These are phyloP conservation scores for Termitomyces sp. DNA, from an alignment of 768 basidiomycete species.

Conservation along the genomic window DNA sequence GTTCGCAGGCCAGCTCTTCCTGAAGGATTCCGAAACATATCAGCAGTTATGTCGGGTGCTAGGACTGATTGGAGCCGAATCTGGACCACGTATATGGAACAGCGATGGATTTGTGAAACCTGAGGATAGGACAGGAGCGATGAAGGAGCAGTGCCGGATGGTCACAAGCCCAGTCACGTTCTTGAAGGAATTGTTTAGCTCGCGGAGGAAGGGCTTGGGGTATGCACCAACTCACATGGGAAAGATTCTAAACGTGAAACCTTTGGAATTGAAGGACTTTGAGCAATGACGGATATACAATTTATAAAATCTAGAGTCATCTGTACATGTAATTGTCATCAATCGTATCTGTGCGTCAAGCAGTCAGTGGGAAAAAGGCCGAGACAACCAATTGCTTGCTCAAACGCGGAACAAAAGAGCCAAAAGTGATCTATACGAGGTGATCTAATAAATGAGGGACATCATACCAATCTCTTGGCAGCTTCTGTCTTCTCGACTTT, in stretches of 20 bases:
- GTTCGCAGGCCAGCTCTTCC: conserved; percentile 41
- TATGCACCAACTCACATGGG: conserved; percentile 36
- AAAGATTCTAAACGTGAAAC: conserved; percentile 26
- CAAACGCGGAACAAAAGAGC: background rate
- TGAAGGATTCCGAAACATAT: conserved; percentile 28
- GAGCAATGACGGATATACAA: background rate
- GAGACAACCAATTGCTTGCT: background rate
- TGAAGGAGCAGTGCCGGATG: conserved; percentile 21
- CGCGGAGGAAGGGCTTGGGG: conserved; percentile 33
- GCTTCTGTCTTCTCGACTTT: conserved; percentile 11
- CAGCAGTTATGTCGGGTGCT: conserved; percentile 29
- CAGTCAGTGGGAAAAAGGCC: background rate
- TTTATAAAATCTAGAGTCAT: background rate
- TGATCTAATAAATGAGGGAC: background rate
- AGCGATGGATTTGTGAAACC: conserved; percentile 28
- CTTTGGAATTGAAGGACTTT: conserved; percentile 24
- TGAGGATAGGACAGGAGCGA: conserved; percentile 13
- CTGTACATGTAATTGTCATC: background rate
- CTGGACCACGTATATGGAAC: conserved; percentile 11
- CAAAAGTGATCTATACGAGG: conserved; percentile 8
- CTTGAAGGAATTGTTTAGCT: conserved; percentile 26
- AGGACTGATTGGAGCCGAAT: conserved; percentile 22
- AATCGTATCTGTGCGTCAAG: background rate
- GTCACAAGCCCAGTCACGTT: conserved; percentile 28
- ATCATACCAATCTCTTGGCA: conserved; percentile 12